Conservation (phyloP, 495 filamentous ascomycete species). For the Penicillium argentinense region DNA sequence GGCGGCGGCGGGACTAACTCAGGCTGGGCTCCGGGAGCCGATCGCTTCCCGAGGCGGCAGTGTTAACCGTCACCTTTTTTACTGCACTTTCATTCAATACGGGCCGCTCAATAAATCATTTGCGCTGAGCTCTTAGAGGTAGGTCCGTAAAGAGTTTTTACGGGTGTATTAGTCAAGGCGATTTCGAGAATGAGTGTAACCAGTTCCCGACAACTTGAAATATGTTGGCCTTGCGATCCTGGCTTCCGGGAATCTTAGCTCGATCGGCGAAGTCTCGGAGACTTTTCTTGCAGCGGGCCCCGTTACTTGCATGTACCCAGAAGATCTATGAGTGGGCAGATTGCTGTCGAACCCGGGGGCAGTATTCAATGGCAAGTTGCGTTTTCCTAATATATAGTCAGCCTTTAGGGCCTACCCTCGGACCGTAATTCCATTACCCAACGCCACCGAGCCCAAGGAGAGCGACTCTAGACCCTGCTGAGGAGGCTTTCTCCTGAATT, state of each 20-base stretch:
- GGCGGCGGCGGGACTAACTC: no score
- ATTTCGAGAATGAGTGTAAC: no score
- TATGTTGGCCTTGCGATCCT: constrained; percentile 39
- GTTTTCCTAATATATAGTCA: constrained; percentile 29
- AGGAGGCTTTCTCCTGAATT: constrained; percentile 21
- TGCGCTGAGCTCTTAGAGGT: no score
- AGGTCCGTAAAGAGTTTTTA: no score
- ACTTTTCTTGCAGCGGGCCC: constrained; percentile 37
- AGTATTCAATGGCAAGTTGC: constrained; percentile 42
- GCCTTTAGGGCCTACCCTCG: background rate
- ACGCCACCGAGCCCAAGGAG: constrained; percentile 34
- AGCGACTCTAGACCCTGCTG: constrained; percentile 21
- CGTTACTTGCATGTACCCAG: constrained; percentile 48
- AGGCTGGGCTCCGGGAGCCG: no score
- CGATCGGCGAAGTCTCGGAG: constrained; percentile 39
- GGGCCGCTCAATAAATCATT: no score
- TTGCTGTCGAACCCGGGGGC: constrained; percentile 29
- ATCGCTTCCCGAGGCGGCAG: no score
- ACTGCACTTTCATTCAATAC: no score
- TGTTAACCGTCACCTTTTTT: no score
- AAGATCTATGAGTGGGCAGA: constrained; percentile 47
- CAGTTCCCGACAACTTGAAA: constrained; percentile 38
- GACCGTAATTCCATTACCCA: constrained; percentile 20
- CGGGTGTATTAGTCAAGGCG: no score
- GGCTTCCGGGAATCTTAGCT: constrained; percentile 31